Evolutionary conservation across 352 stramenopile genomes (phyloP), one percentile per base, ranked within the genome.

Genomic region (Globisporangium barbulae): DNA sequence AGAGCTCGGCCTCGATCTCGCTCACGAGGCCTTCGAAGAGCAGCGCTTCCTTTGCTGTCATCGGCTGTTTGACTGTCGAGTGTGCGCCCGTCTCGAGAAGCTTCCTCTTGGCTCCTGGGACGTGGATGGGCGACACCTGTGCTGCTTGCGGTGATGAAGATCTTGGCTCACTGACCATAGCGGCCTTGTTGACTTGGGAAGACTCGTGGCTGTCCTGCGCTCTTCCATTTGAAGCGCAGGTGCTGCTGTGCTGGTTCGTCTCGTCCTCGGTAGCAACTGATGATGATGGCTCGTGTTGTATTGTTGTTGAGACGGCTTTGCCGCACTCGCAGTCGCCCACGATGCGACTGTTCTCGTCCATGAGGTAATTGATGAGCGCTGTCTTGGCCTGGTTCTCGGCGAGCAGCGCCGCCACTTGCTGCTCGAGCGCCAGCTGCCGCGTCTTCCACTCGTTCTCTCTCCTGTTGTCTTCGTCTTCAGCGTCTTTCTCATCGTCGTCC

Each of bases 51-150:
- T 50, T 61, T 10, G 39, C 31, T 37, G 49, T 30, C 7, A 49
- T 6, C 31, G 44, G 35, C 45, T 66, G 31, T 39, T 21, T 53
- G 3, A 17, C 4, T 39, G 39, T 1, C 39, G 50, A 22, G 4
- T 28, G n/a, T 19, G 45, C 17, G 9, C 22, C 25, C 47, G 47
- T 50, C 45, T 39, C 37, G 21, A 39, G 28, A 44, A 67, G 61
- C 61, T 67, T 67, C 61, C 61, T 21, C 45, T 67, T 52, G 61
- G 33, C 61, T 67, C n/a, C 52, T 19, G 28, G 52, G 52, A 61
- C 41, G 7, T 61, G 22, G 8, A 25, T 61, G 19, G 54, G 30
- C 22, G 54, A 44, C 50, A 57, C 50, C 35, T 55, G 49, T 2
- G n/a, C n/a, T 57, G 50, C n/a, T 41, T 6, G 2, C 21, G 8